Evolutionary conservation across 2,329 filamentous ascomycete genomes (phyloP).

Genomic region (Emergomyces africanus): DNA sequence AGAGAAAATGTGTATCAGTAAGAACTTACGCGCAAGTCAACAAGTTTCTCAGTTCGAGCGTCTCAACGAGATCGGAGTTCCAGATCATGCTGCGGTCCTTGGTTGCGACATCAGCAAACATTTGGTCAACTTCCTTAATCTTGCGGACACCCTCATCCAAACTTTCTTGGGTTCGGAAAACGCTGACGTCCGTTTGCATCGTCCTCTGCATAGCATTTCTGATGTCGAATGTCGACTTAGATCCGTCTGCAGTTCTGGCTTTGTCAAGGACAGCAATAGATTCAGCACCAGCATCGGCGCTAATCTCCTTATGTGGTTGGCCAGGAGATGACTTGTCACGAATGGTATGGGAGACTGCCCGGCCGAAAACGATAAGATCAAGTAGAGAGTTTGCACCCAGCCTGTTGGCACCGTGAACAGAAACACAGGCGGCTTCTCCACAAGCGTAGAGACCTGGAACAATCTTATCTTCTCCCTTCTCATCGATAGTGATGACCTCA

Average conservation of each 20-base stretch:
- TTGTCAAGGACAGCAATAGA: conserved; percentile 78
- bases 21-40: conserved; percentile 82
- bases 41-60: conserved; percentile 86
- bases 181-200: conserved; percentile 94
- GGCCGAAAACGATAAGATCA: conserved; percentile 93
- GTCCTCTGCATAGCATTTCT: conserved; percentile 91
- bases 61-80: conserved; percentile 96
- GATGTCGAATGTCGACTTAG: conserved; percentile 79
- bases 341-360: conserved; percentile 94
- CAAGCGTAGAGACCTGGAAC: conserved; percentile 93
- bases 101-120: conserved; percentile 73
- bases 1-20: neutral
- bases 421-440: conserved; percentile 94
- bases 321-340: conserved; percentile 86
- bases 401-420: conserved; percentile 95
- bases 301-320: conserved; percentile 62
- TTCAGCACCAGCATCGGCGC: conserved; percentile 76
- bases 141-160: conserved; percentile 86
- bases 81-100: conserved; percentile 99
- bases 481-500: conserved; percentile 83
- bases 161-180: conserved; percentile 89
- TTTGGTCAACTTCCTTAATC: conserved; percentile 71
- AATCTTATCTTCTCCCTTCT: conserved; percentile 76
- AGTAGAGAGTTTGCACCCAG: conserved; percentile 96
- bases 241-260: conserved; percentile 68